phyloP scores from a whole-genome alignment of 2,329 filamentous ascomycete species.

The Nakataea oryzae region DNA sequence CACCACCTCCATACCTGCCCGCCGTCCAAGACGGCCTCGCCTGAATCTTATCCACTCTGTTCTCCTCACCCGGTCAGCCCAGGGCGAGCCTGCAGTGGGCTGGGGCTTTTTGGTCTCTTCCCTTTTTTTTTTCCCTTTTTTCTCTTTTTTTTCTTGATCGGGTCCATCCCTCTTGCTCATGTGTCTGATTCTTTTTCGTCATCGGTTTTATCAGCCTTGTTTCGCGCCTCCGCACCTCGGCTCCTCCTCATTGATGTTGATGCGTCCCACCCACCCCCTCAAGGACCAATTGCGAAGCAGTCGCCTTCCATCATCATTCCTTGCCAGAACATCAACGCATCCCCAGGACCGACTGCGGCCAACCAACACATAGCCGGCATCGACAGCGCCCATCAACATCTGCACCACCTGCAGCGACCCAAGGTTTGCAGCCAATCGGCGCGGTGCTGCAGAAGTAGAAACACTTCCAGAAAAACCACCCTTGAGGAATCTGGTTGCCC shows the following conservation, averaged over 20 bases:
- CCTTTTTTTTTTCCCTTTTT: slow-evolving; percentile 7
- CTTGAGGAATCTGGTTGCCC: not conserved
- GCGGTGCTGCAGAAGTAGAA: not conserved
- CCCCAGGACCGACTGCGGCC: not conserved
- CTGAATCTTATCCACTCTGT: not conserved
- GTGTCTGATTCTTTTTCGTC: slow-evolving; percentile 5
- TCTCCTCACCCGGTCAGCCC: not conserved
- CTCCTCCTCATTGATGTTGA: not conserved
- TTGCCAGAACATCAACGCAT: not conserved
- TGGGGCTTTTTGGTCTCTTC: slow-evolving; percentile 1
- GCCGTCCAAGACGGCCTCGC: not conserved
- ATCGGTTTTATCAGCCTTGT: not conserved
- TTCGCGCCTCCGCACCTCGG: not conserved
- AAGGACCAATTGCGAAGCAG: not conserved
- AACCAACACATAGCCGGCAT: not conserved
- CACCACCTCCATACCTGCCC: not conserved
- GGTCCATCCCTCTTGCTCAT: no score
- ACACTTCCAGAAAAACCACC: not conserved
- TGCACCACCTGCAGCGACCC: not conserved
- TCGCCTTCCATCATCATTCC: not conserved
- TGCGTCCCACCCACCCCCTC: not conserved
- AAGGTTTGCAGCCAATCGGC: not conserved
- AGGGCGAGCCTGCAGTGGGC: not conserved
- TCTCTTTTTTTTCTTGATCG: slow-evolving; percentile 4
- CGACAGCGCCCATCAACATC: not conserved